Conservation (phyloP, 2,329 filamentous ascomycete species). For the Colletotrichum plurivorum region DNA sequence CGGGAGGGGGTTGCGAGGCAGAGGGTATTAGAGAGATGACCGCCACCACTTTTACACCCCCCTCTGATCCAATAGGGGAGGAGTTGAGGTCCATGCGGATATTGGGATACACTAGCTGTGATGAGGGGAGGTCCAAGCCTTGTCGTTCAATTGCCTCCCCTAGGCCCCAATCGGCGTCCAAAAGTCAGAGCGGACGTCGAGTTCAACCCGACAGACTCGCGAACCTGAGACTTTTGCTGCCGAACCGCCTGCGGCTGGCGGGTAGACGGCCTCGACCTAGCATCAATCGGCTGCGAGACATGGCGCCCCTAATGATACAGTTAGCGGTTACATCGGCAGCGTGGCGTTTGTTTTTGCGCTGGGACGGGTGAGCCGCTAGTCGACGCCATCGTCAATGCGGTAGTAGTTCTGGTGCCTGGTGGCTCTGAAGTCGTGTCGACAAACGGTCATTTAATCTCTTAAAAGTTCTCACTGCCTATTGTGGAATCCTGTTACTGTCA, state of each 20-base stretch:
- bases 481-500: neutral
- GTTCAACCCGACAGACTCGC: neutral
- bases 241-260: conserved; percentile 4
- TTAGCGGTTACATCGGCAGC: conserved; percentile 30
- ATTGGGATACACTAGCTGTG: conserved; percentile 37
- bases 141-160: conserved; percentile 31
- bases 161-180: conserved; percentile 13
- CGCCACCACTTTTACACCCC: neutral
- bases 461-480: neutral
- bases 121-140: conserved; percentile 34
- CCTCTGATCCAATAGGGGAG: neutral
- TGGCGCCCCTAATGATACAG: conserved; percentile 29
- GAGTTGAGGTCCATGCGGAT: conserved; percentile 35
- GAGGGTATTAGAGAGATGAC: conserved; percentile 37
- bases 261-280: conserved; percentile 13
- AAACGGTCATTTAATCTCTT: conserved; percentile 5
- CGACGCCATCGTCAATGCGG: conserved; percentile 34
- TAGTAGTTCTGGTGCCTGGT: conserved; percentile 15
- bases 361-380: conserved; percentile 13
- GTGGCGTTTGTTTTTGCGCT: conserved; percentile 20
- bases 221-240: neutral
- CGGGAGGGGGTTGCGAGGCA: conserved; percentile 17
- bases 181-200: conserved; percentile 19
- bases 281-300: conserved; percentile 14
- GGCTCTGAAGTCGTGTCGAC: conserved; percentile 5